phyloP scores from a whole-genome alignment of 768 basidiomycete species.

The Leccinum arenicola region DNA sequence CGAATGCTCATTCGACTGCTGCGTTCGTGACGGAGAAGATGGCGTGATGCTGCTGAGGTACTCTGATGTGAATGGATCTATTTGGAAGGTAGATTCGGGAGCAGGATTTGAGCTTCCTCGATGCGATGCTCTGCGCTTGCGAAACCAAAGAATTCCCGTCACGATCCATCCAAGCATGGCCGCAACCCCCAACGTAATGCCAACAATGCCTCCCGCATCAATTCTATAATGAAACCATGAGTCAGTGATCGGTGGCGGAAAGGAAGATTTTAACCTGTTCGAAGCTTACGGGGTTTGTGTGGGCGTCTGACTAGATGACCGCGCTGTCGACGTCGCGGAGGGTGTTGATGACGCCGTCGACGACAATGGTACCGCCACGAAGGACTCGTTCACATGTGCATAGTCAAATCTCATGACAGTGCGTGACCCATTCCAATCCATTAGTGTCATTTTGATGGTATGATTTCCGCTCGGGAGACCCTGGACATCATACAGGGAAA shows the following conservation, averaged over 20 bases:
- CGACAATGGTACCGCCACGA: constrained; percentile 6
- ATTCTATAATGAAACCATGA: constrained; percentile 10
- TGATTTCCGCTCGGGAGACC: constrained; percentile 17
- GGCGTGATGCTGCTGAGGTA: neutral
- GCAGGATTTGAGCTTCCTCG: neutral
- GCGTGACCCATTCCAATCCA: constrained; percentile 16
- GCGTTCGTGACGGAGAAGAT: neutral
- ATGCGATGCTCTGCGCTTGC: constrained; percentile 3
- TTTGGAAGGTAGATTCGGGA: neutral
- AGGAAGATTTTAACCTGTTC: too few relatives aligned
- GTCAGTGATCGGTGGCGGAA: neutral
- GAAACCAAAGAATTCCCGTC: constrained; percentile 5
- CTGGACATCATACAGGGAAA: constrained; percentile 18
- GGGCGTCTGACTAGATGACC: neutral
- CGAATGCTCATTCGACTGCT: neutral
- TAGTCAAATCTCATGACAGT: constrained; percentile 29
- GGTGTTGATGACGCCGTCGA: constrained; percentile 7
- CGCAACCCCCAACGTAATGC: constrained; percentile 13
- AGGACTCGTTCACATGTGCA: constrained; percentile 24
- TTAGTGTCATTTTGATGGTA: constrained; percentile 19
- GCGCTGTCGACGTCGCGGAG: constrained; percentile 67
- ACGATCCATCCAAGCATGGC: neutral
- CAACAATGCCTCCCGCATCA: constrained; percentile 3
- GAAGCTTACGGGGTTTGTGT: neutral
- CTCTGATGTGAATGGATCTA: constrained; percentile 3